A percentile compares a stretch with the other conserved stretches of the same genome.
phyloP scores from a whole-genome alignment of 129 eudicot genomes.

The Silybum marianum region DNA sequence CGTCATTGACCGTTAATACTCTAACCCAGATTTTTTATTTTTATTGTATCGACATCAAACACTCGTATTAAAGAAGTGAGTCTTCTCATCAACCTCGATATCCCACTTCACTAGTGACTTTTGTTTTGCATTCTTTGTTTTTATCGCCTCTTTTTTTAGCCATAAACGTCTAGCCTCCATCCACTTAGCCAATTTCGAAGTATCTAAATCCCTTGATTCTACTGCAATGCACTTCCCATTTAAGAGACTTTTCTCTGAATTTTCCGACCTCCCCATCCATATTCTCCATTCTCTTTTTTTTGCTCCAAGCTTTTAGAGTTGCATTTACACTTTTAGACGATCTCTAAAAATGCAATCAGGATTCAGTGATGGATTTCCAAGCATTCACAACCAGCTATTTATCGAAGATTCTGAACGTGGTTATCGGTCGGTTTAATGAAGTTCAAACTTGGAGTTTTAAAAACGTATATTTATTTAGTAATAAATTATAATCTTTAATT shows the following conservation, averaged over 20 bases:
- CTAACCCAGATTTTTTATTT: too few species aligned
- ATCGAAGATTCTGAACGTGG: too few species aligned
- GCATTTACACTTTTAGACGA: not conserved
- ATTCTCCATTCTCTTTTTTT: not conserved
- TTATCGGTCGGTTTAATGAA: too few species aligned
- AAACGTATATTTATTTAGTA: too few species aligned
- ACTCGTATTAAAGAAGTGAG: too few species aligned
- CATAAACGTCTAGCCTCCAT: not conserved
- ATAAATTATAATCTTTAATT: too few species aligned
- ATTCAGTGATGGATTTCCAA: not conserved
- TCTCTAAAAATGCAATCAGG: not conserved
- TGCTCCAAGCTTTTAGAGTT: not conserved
- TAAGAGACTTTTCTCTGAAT: too few species aligned
- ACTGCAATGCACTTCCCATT: too few species aligned
- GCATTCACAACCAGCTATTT: not conserved
- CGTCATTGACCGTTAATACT: too few species aligned
- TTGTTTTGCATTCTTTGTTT: not conserved
- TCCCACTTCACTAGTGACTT: not conserved
- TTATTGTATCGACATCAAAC: too few species aligned
- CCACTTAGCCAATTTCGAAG: not conserved
- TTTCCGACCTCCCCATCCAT: not conserved
- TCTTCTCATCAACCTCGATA: too few species aligned
- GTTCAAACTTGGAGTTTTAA: too few species aligned
- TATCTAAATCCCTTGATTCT: not conserved
- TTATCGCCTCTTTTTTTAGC: not conserved